phyloP scores from a whole-genome alignment of 2,329 filamentous ascomycete species.

The Pyrenophora teres region DNA sequence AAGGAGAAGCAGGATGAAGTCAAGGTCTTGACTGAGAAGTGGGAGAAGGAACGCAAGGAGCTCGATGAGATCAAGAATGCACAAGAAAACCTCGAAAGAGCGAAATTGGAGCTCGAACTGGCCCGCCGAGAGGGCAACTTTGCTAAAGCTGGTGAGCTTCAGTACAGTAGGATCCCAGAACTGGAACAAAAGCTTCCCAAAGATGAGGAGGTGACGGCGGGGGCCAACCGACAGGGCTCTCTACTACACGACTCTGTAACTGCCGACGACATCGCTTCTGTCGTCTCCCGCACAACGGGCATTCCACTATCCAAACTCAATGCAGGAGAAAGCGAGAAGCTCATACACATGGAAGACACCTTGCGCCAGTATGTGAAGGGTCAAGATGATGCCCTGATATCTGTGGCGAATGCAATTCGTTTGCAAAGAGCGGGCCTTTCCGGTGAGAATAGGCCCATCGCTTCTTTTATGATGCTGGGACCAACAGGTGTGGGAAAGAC shows the following conservation, averaged over 20 bases:
- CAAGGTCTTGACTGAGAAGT: conserved; percentile 74
- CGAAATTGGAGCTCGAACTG: conserved; percentile 81
- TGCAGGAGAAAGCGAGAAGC: conserved; percentile 89
- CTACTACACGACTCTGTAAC: conserved; percentile 95
- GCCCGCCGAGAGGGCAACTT: conserved; percentile 89
- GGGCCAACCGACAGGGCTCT: conserved; percentile 52
- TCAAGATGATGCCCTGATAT: conserved; percentile 89
- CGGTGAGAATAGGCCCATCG: conserved; percentile 87
- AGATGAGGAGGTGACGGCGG: conserved; percentile 59
- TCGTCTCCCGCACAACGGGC: conserved; percentile 88
- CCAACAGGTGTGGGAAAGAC: conserved; percentile 98
- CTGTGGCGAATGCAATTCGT: conserved; percentile 89
- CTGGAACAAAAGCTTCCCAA: conserved; percentile 79
- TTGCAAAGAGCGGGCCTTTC: conserved; percentile 92
- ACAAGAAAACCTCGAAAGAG: conserved; percentile 86
- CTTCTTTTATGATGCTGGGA: conserved; percentile 96
- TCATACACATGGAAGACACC: conserved; percentile 93
- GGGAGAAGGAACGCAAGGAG: conserved; percentile 87
- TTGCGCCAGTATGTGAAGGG: conserved; percentile 83
- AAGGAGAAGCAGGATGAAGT: conserved; percentile 78
- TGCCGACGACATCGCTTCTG: conserved; percentile 88
- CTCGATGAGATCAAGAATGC: conserved; percentile 85
- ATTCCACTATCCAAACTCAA: conserved; percentile 93
- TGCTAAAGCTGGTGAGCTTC: conserved; percentile 83
- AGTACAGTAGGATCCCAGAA: conserved; percentile 83